Evolutionary conservation across 163 green algal genomes (phyloP), one percentile per base, ranked within the genome.

Genomic region (Coccomyxa subellipsoidea): DNA sequence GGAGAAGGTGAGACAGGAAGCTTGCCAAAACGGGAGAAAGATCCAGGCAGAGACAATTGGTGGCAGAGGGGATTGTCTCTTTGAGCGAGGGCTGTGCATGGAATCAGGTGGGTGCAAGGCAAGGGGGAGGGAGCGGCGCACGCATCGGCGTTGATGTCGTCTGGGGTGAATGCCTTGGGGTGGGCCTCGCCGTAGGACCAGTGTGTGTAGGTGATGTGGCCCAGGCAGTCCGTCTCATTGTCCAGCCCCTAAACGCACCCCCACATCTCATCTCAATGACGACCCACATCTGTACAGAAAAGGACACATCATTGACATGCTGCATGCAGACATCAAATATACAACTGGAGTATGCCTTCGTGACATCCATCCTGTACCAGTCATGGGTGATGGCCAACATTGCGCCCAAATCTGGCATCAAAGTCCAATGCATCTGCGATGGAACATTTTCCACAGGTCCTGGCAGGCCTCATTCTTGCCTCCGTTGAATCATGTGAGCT

Each of bases 151-250:
- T 35, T 81, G 78, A 81, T 77, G 40, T 80, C 77, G 39, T 38
- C n/a, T 38, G 76, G 69, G 25, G 0, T 32, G 77, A 78, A 82
- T 25, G 36, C 39, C 2, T 72, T 47, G 8, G 81, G 81, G 54
- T 84, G 75, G 15, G 54, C 34, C 29, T 80, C 73, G 29, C 81
- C 81, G 7, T 54, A 77, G 1, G 27, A 12, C 80, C 80, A 84
- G 73, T 81, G 34, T 6, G 38, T 66, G 40, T 79, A 36, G 32
- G 72, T 82, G 38, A 83, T 76, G 27, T 32, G n/a, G 15, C 82
- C 82, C 34, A 80, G 37, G 80, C 79, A 84, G 75, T 82, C 83
- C 18, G 79, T 84, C 84, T 83, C 78, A 23, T 75, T 75, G 7
- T 84, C 76, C 36, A 77, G 72, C 23, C 80, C 82, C 0, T 32